Conservation (phyloP, 345 rosid species). For the Arabidopsis thaliana region TAIR10.1 NC_003075.7:1421501-1422000, state of each 20-base stretch:
- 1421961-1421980: constrained; percentile 56
- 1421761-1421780: constrained; percentile 57
- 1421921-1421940: constrained; percentile 56
- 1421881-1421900: constrained; percentile 57
- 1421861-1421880: constrained; percentile 51
- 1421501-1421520: neutral
- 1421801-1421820: constrained; percentile 48
- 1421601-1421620: constrained; percentile 56
- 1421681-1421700: constrained; percentile 64
- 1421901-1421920: constrained; percentile 47
- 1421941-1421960: constrained; percentile 55
- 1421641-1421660: constrained; percentile 21
- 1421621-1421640: constrained; percentile 63
- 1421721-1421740: constrained; percentile 43
- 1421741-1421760: constrained; percentile 63
- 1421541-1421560: constrained; percentile 52
- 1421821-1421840: constrained; percentile 55
- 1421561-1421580: constrained; percentile 55
- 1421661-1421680: constrained; percentile 65
- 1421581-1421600: constrained; percentile 53
- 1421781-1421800: constrained; percentile 43
- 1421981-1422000: constrained; percentile 50
- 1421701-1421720: constrained; percentile 52
- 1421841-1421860: constrained; percentile 45
- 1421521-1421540: constrained; percentile 42